phyloP scores from a whole-genome alignment of 306 rosid genomes.

The Dalbergia cultrata region DNA sequence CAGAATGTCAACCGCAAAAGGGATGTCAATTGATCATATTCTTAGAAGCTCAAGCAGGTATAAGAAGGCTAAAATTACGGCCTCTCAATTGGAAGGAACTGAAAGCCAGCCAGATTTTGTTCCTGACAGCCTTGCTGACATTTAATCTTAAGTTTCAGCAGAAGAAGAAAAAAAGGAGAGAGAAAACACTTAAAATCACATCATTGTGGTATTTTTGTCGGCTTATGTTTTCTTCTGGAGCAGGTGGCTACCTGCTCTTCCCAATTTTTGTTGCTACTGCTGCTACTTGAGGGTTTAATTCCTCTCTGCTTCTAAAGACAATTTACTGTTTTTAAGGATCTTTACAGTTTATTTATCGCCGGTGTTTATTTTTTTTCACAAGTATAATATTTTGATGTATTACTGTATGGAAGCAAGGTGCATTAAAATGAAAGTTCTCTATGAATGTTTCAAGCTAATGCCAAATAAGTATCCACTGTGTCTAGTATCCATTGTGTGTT shows the following conservation, averaged over 20 bases:
- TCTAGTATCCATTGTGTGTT: not conserved
- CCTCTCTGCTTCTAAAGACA: slow-evolving; percentile 7
- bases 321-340: slow-evolving; percentile 6
- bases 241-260: not conserved
- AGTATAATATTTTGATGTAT: slow-evolving; percentile 2
- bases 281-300: not conserved
- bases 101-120: slow-evolving; percentile 67
- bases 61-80: slow-evolving; percentile 69
- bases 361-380: slow-evolving; percentile 5
- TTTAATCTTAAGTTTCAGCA: slow-evolving; percentile 34
- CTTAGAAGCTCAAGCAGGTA: slow-evolving; percentile 74
- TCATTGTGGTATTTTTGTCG: slow-evolving; percentile 26
- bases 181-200: not conserved
- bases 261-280: not conserved
- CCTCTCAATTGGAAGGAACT: slow-evolving; percentile 66
- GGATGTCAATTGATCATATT: slow-evolving; percentile 52
- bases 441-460: slow-evolving; percentile 3
- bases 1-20: slow-evolving; percentile 60
- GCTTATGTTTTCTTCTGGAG: slow-evolving; percentile 15
- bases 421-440: not conserved
- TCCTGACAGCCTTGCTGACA: slow-evolving; percentile 70
- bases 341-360: not conserved
- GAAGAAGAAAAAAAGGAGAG: not conserved
- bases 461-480: not conserved
- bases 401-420: not conserved